Evolutionary conservation across 495 filamentous ascomycete species (phyloP), one percentile per base, ranked within the genome.

Genomic region (Neurospora sp.): DNA sequence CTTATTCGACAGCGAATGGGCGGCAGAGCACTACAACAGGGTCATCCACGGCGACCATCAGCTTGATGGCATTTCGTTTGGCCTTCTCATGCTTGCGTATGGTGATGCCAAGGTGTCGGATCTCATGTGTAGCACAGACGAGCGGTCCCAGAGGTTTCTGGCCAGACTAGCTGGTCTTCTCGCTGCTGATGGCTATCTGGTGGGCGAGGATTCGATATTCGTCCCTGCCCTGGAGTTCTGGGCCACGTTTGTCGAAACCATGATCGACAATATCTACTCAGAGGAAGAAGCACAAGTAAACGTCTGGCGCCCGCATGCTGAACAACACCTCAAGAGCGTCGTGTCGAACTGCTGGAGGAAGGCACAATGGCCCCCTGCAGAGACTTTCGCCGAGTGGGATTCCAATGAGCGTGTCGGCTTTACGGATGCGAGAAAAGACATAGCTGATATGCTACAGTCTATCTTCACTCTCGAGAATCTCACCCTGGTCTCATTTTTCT

Each of bases 211-310:
- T 76, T 84, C 86, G 59, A 89, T 96, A 48, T 93, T 93, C 54
- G 87, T 91, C 3, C 87, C 89, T 5, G 90, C 90, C 3, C 84
- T 97, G 38, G 92, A 97, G 75, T 97, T 95, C 82, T 97, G 94
- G 94, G 91, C 86, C 12, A 87, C 86, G 4, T 91, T 89, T 74
- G 86, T 90, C 27, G 91, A 92, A 76, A 87, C 84, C 62, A 77
- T 86, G 74, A 75, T 79, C 16, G 82, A 87, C 80, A 75, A 72
- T 38, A 80, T 83, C 4, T 83, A 80, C 69, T 79, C 80, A 6
- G 82, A 77, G 44, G 76, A 78, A 70, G 73, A 72, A 70, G 54
- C 71, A 1, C 48, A 35, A 71, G 40, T 71, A 9, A 71, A 71
- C 6, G 69, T 71, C 35, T 84, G 83, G 81, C 78, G 79, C 59